phyloP scores from a whole-genome alignment of 805 yeast genomes.

The Saccharomycopsis selenospora region DNA sequence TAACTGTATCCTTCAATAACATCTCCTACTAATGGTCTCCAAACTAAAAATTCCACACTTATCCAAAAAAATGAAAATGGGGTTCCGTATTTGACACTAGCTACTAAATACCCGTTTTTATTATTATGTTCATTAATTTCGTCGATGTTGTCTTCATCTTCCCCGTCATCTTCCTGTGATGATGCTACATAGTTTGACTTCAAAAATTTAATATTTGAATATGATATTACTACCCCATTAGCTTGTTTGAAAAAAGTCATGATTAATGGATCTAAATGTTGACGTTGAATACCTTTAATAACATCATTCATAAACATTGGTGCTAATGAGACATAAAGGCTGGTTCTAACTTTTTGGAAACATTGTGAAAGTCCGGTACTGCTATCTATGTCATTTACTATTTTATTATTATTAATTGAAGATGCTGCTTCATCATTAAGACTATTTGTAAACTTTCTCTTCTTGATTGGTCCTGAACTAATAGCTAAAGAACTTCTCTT shows the following conservation, averaged over 20 bases:
- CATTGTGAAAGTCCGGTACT: slow-evolving; percentile 52
- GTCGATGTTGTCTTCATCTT: slow-evolving; percentile 28
- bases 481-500: neutral
- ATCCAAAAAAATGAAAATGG: slow-evolving; percentile 91
- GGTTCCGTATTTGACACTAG: slow-evolving; percentile 65
- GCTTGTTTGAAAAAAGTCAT: slow-evolving; percentile 72
- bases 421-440: neutral
- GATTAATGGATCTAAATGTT: slow-evolving; percentile 83
- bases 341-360: slow-evolving; percentile 52
- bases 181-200: slow-evolving; percentile 35
- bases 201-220: slow-evolving; percentile 46
- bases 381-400: slow-evolving; percentile 13
- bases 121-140: neutral
- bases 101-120: slow-evolving; percentile 34
- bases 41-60: slow-evolving; percentile 69
- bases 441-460: neutral
- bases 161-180: slow-evolving; percentile 33
- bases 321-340: slow-evolving; percentile 79
- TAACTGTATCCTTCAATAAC: slow-evolving; percentile 77
- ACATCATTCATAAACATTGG: slow-evolving; percentile 70
- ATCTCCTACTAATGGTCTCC: slow-evolving; percentile 91
- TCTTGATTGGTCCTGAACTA: slow-evolving; percentile 1
- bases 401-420: neutral
- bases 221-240: slow-evolving; percentile 79
- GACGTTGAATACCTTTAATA: slow-evolving; percentile 69